Conservation (phyloP, 2,329 filamentous ascomycete genomes). For the Celoporthe dispersa region DNA sequence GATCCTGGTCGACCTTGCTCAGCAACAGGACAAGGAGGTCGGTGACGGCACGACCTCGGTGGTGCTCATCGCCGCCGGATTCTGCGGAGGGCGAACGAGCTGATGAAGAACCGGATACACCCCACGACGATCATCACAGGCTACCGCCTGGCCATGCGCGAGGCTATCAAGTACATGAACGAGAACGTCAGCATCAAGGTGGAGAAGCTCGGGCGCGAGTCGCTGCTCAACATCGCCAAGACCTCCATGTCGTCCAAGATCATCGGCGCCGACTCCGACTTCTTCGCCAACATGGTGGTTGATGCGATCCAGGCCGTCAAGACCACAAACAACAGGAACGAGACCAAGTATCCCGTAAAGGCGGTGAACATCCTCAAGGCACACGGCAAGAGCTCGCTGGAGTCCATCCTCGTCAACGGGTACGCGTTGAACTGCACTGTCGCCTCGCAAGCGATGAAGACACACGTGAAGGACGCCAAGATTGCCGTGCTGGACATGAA, state of each 20-base stretch:
- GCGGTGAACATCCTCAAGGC: conserved; percentile 99
- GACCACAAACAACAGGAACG: conserved; percentile 85
- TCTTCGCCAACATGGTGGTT: conserved; percentile 97
- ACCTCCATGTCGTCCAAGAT: conserved; percentile 99
- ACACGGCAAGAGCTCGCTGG: conserved; percentile 87
- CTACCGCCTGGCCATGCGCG: conserved; percentile 91
- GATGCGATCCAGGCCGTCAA: conserved; percentile 96
- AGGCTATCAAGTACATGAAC: conserved; percentile 98
- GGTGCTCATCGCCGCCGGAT: conserved; percentile 94
- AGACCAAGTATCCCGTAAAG: conserved; percentile 97
- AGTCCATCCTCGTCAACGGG: conserved; percentile 91
- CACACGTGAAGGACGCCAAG: conserved; percentile 88
- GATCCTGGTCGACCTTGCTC: conserved; percentile 95
- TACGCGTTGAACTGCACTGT: conserved; percentile 99
- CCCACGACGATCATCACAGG: conserved; percentile 99
- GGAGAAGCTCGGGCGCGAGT: conserved; percentile 86
- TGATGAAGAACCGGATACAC: conserved; percentile 99
- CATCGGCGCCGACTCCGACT: conserved; percentile 92
- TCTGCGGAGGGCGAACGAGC: conserved; percentile 89
- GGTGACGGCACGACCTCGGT: conserved; percentile 98
- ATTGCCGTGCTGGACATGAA: conserved; percentile 98
- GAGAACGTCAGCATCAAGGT: conserved; percentile 98
- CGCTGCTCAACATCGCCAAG: conserved; percentile 92
- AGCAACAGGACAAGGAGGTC: conserved; percentile 99
- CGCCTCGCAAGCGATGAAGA: conserved; percentile 97